Evolutionary conservation across 2,329 filamentous ascomycete genomes (phyloP).

Genomic region (Fusarium heterosporum): DNA sequence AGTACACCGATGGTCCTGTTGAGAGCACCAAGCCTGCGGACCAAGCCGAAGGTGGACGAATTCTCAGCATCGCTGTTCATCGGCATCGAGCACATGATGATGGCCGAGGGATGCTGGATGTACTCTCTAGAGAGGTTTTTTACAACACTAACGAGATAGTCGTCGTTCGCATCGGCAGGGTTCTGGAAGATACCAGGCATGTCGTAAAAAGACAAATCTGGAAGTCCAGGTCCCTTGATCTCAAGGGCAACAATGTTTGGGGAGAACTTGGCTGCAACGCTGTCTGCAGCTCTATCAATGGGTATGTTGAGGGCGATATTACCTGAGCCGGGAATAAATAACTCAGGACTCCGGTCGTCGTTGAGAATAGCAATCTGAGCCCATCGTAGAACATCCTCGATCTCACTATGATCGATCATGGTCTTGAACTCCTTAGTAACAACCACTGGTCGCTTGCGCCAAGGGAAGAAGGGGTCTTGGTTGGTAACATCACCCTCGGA

Average conservation of each 20-base stretch:
- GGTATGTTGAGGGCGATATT: constrained; percentile 53
- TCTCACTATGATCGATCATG: constrained; percentile 68
- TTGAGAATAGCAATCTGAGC: constrained; percentile 84
- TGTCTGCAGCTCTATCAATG: constrained; percentile 53
- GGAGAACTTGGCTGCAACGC: constrained; percentile 75
- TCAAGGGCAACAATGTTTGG: constrained; percentile 84
- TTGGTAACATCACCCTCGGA: constrained; percentile 61
- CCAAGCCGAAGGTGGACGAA: constrained; percentile 75
- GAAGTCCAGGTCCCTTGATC: constrained; percentile 77
- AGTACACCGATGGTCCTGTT: constrained; percentile 78
- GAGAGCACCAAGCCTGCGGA: constrained; percentile 67
- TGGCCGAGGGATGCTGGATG: constrained; percentile 74
- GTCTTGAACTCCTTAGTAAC: constrained; percentile 71
- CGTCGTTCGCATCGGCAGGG: constrained; percentile 70
- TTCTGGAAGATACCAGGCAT: constrained; percentile 85
- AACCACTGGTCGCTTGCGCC: constrained; percentile 63
- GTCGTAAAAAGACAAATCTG: constrained; percentile 85
- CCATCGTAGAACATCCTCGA: constrained; percentile 76
- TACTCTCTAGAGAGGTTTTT: constrained; percentile 77
- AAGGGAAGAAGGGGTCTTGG: constrained; percentile 71
- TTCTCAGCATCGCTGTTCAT: constrained; percentile 85
- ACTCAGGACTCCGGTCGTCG: constrained; percentile 63
- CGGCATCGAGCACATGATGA: constrained; percentile 80
- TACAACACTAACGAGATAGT: constrained; percentile 78
- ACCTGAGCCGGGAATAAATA: constrained; percentile 66